phyloP scores from a whole-genome alignment of 768 basidiomycete genomes.

The Tylopilus sp. region DNA sequence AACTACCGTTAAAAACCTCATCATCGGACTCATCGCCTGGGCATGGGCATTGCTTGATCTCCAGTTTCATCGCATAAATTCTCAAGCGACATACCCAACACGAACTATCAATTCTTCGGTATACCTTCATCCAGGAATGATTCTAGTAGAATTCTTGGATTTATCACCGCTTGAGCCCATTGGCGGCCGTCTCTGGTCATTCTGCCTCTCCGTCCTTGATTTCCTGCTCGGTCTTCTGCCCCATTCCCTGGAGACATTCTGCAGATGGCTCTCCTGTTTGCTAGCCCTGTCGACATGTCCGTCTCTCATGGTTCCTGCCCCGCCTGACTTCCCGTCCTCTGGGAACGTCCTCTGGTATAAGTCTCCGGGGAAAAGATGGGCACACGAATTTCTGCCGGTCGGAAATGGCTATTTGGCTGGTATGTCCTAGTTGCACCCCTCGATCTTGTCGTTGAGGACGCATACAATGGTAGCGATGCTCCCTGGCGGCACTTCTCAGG shows the following conservation, averaged over 20 bases:
- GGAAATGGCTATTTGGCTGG: slow-evolving; percentile 74
- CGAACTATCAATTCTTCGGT: not conserved
- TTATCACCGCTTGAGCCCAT: slow-evolving; percentile 13
- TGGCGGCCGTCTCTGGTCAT: slow-evolving; percentile 16
- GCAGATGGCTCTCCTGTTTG: slow-evolving; percentile 22
- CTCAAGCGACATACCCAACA: not conserved
- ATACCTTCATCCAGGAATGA: not conserved
- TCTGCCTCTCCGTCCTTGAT: slow-evolving; percentile 6
- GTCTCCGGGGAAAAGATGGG: slow-evolving; percentile 51
- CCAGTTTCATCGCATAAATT: not conserved
- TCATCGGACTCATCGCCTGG: not conserved
- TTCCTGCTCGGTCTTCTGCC: slow-evolving; percentile 20
- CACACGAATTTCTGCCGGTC: slow-evolving; percentile 59
- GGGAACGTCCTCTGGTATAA: slow-evolving; percentile 80
- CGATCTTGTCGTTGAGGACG: not conserved
- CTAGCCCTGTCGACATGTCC: slow-evolving; percentile 18
- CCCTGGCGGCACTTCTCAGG: slow-evolving; percentile 56
- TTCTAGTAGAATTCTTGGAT: slow-evolving; percentile 21
- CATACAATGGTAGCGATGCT: slow-evolving; percentile 49
- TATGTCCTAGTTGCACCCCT: slow-evolving; percentile 21
- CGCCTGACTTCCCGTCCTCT: slow-evolving; percentile 56
- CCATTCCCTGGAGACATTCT: slow-evolving; percentile 10
- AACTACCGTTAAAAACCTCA: not conserved
- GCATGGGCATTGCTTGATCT: not conserved
- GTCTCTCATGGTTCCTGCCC: slow-evolving; percentile 21